phyloP scores from a whole-genome alignment of 2,329 filamentous ascomycete genomes.

The Thelonectria olida region DNA sequence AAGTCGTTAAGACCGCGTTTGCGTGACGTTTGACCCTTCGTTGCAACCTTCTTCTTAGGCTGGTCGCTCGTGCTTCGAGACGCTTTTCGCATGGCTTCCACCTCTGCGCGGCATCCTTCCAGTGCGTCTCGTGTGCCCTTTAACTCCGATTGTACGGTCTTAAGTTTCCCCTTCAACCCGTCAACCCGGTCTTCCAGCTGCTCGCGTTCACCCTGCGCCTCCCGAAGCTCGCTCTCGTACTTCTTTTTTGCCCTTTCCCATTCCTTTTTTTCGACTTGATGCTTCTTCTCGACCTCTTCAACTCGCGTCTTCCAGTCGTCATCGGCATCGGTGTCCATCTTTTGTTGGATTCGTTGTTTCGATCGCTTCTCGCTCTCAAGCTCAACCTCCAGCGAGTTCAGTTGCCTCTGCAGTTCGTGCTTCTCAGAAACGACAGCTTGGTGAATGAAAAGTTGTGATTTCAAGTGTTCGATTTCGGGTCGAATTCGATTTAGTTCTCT shows the following conservation, averaged over 20 bases:
- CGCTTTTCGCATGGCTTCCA: conserved; percentile 44
- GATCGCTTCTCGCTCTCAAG: conserved; percentile 77
- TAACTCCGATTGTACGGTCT: conserved; percentile 75
- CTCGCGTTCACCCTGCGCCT: conserved; percentile 69
- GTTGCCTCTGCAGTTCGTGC: conserved; percentile 78
- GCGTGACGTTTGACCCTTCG: conserved; percentile 47
- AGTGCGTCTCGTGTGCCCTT: conserved; percentile 65
- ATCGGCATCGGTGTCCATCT: conserved; percentile 50
- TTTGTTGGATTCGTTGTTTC: conserved; percentile 43
- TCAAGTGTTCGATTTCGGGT: conserved; percentile 65
- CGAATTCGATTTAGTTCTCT: conserved; percentile 63
- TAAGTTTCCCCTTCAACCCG: conserved; percentile 74
- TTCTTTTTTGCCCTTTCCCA: conserved; percentile 56
- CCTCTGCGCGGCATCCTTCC: conserved; percentile 51
- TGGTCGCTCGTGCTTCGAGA: conserved; percentile 30
- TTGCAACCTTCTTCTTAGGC: conserved; percentile 31
- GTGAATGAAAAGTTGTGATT: conserved; percentile 65
- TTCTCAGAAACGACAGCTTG: conserved; percentile 81
- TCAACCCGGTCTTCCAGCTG: conserved; percentile 76
- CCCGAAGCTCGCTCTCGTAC: conserved; percentile 63
- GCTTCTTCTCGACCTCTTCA: conserved; percentile 48
- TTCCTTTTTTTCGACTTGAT: conserved; percentile 54
- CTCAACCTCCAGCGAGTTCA: conserved; percentile 81
- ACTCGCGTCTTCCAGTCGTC: conserved; percentile 52
- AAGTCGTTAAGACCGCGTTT: conserved; percentile 59